Conservation (phyloP, 2,329 filamentous ascomycete species). For the Alternaria conjuncta region DNA sequence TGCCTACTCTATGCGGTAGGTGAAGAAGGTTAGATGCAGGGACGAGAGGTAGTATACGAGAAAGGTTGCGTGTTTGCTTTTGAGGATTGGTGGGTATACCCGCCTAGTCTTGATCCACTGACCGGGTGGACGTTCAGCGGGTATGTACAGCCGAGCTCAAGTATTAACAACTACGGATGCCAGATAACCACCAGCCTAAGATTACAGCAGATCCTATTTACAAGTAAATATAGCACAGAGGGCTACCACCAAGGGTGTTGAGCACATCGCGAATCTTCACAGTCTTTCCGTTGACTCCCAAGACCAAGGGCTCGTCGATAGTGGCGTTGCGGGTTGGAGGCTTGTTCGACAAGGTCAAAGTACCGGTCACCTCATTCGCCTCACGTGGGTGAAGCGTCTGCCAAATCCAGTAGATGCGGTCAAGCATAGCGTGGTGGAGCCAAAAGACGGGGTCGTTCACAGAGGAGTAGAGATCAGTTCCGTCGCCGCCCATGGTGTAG, state of each 20-base stretch:
- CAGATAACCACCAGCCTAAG: background rate
- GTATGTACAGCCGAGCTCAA: background rate
- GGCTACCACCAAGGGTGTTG: constrained; percentile 2
- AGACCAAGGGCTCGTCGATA: constrained; percentile 6
- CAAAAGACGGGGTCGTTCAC: constrained; percentile 8
- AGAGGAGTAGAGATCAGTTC: constrained; percentile 5
- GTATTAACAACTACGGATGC: background rate
- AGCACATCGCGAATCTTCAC: constrained; percentile 6
- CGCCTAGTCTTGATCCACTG: background rate
- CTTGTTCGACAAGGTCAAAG: constrained; percentile 1
- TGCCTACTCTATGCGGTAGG: constrained; percentile 13
- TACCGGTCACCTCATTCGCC: constrained; percentile 6
- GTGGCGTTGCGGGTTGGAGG: constrained; percentile 5
- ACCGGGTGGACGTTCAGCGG: background rate
- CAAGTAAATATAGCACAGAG: constrained; percentile 3
- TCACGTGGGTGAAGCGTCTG: constrained; percentile 6
- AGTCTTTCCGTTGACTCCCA: constrained; percentile 3
- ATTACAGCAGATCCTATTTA: background rate
- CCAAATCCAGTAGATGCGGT: constrained; percentile 8
- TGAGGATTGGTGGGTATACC: constrained; percentile 10
- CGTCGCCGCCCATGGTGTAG: constrained; percentile 5
- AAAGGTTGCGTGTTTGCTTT: constrained; percentile 26
- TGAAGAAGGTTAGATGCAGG: background rate
- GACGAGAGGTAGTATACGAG: background rate
- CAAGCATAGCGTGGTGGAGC: constrained; percentile 8